phyloP scores from a whole-genome alignment of 2,329 filamentous ascomycete species.

The Gremmenia infestans region DNA sequence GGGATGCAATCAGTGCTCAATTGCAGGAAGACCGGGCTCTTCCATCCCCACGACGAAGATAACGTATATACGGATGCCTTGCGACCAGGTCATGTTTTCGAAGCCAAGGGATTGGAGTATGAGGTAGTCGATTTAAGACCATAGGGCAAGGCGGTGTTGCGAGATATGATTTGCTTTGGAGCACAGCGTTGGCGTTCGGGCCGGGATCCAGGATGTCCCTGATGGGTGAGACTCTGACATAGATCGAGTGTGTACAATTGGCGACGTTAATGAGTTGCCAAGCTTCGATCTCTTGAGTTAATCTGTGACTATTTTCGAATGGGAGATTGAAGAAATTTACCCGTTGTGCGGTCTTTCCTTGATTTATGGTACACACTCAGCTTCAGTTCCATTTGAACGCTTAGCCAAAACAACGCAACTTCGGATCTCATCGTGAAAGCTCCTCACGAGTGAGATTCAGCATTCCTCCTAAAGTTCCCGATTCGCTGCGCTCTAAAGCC shows the following conservation, averaged over 20 bases:
- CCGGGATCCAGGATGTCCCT: too few species aligned
- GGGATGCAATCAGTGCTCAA: slow-evolving; percentile 79
- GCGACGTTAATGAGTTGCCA: not conserved
- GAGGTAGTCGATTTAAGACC: slow-evolving; percentile 60
- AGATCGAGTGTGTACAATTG: not conserved
- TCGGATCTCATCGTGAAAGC: too few species aligned
- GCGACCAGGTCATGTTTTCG: slow-evolving; percentile 53
- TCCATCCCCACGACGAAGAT: slow-evolving; percentile 62
- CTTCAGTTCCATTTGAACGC: too few species aligned
- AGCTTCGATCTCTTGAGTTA: too few species aligned
- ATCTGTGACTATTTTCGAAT: too few species aligned
- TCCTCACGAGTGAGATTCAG: too few species aligned
- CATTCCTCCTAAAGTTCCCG: too few species aligned
- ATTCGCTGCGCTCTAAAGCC: too few species aligned
- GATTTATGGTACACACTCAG: too few species aligned
- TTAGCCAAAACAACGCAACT: too few species aligned
- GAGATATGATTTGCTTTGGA: not conserved
- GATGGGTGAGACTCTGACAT: not conserved
- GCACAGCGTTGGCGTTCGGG: slow-evolving; percentile 17
- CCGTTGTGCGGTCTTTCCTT: too few species aligned
- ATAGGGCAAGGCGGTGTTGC: not conserved
- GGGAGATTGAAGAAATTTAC: too few species aligned
- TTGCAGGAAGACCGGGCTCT: slow-evolving; percentile 73
- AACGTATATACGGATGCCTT: slow-evolving; percentile 39
- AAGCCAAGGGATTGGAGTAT: slow-evolving; percentile 52